A percentile compares a stretch with the other conserved stretches of the same genome.
Evolutionary conservation across 2,329 filamentous ascomycete genomes (phyloP).

Genomic region (Penicillium polonicum): DNA sequence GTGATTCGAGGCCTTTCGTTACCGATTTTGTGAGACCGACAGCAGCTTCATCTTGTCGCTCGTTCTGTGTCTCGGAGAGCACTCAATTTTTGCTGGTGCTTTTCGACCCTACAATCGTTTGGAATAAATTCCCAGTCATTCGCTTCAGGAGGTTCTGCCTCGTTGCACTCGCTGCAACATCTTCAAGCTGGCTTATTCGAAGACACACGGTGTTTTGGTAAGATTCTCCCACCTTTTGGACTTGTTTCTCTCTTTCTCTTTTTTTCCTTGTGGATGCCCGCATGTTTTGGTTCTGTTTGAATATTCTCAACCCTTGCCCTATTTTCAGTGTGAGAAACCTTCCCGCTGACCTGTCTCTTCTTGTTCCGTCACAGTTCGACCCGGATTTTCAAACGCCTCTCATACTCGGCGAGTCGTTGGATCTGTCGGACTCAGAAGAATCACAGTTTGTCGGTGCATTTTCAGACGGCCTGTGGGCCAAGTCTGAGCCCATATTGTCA

Average conservation of each 20-base stretch:
- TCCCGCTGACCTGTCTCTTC: slow-evolving; percentile 18
- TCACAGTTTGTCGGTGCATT: slow-evolving; percentile 45
- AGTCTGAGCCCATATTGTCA: slow-evolving; percentile 64
- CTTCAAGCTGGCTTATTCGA: slow-evolving; percentile 52
- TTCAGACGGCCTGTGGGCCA: slow-evolving; percentile 55
- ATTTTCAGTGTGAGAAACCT: slow-evolving; percentile 8
- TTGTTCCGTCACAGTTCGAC: slow-evolving; percentile 35
- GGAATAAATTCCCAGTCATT: slow-evolving; percentile 46
- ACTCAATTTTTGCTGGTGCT: slow-evolving; percentile 27
- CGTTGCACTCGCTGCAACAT: slow-evolving; percentile 47
- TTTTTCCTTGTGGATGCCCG: slow-evolving; percentile 26
- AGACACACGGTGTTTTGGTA: slow-evolving; percentile 47
- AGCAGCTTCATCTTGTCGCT: slow-evolving; percentile 41
- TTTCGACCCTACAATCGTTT: slow-evolving; percentile 41
- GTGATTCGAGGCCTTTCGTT: slow-evolving; percentile 37
- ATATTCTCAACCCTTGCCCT: slow-evolving; percentile 9
- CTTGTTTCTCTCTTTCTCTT: slow-evolving; percentile 22
- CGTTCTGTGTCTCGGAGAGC: slow-evolving; percentile 48
- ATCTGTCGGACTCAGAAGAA: slow-evolving; percentile 48
- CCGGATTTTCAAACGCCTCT: slow-evolving; percentile 48
- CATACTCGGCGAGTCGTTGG: slow-evolving; percentile 49
- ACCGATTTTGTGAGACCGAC: slow-evolving; percentile 34
- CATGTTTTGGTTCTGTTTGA: slow-evolving; percentile 26
- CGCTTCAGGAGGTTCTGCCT: slow-evolving; percentile 45
- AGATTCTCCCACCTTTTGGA: slow-evolving; percentile 22